Evolutionary conservation across 306 rosid species (phyloP).

Genomic region (Arachis hypogaea): DNA sequence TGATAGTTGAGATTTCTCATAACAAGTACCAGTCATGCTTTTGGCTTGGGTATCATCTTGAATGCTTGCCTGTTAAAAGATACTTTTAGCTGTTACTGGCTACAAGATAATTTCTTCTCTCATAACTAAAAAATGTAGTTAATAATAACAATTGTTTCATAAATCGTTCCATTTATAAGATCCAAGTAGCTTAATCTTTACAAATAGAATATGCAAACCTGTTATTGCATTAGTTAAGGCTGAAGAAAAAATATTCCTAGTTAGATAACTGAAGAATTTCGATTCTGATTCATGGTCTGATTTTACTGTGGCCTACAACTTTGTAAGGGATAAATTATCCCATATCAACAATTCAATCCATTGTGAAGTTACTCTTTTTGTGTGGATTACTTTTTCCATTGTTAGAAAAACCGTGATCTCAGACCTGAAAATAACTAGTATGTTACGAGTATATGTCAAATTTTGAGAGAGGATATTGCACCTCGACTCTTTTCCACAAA

Average conservation of each 20-base stretch:
- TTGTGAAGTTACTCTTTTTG: neutral
- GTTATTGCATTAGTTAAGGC: slow-evolving; percentile 24
- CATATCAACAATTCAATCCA: neutral
- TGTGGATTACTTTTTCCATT: neutral
- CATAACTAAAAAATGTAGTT: slow-evolving; percentile 14
- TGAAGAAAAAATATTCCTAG: neutral
- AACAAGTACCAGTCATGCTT: slow-evolving; percentile 36
- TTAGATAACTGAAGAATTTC: neutral
- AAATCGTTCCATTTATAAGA: neutral
- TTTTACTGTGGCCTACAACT: neutral
- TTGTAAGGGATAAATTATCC: neutral
- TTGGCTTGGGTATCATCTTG: slow-evolving; percentile 40
- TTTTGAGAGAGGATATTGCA: neutral
- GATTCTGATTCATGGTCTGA: neutral
- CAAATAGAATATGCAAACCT: slow-evolving; percentile 23
- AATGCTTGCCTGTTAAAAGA: slow-evolving; percentile 55
- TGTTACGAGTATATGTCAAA: neutral
- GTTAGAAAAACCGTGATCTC: neutral
- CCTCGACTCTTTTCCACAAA: neutral
- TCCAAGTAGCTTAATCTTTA: neutral
- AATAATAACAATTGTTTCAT: neutral
- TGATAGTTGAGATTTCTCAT: slow-evolving; percentile 42
- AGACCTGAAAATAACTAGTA: neutral
- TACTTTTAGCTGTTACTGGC: slow-evolving; percentile 29
- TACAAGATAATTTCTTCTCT: slow-evolving; percentile 16